These are phyloP conservation scores for Cordyceps militaris DNA, from an alignment of 2,329 filamentous ascomycete genomes.

Conservation along the genomic window DNA sequence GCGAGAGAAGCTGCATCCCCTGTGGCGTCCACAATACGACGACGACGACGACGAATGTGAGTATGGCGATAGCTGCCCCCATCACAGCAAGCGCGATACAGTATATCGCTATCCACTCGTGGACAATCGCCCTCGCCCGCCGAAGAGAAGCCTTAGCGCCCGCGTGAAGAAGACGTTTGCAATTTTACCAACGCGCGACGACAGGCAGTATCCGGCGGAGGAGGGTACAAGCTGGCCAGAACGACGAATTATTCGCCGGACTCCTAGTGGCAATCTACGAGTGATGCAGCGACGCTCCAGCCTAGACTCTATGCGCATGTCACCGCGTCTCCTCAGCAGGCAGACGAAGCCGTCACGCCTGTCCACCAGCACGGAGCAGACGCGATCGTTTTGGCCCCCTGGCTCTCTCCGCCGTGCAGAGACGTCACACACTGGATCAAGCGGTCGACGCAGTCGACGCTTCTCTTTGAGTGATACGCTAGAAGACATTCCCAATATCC, in stretches of 20 bases:
- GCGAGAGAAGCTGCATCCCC: slow-evolving; percentile 50
- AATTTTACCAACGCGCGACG: slow-evolving; percentile 46
- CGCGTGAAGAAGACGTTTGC: slow-evolving; percentile 54
- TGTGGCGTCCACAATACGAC: slow-evolving; percentile 51
- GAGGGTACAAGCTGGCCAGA: slow-evolving; percentile 36
- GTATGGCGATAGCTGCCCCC: slow-evolving; percentile 26
- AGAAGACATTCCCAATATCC: slow-evolving; percentile 46
- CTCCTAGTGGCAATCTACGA: slow-evolving; percentile 52
- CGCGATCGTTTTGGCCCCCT: slow-evolving; percentile 20
- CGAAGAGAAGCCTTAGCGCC: slow-evolving; percentile 43
- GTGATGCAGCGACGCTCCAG: slow-evolving; percentile 50
- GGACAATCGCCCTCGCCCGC: slow-evolving; percentile 39
- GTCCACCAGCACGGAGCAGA: not conserved
- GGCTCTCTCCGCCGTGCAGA: slow-evolving; percentile 25
- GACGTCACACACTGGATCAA: slow-evolving; percentile 20
- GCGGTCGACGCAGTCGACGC: slow-evolving; percentile 18
- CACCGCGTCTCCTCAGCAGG: slow-evolving; percentile 25
- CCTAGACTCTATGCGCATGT: slow-evolving; percentile 31
- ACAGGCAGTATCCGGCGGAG: slow-evolving; percentile 20
- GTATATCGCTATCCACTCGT: slow-evolving; percentile 41
- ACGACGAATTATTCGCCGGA: slow-evolving; percentile 51
- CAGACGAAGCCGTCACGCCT: slow-evolving; percentile 24
- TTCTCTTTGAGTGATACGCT: slow-evolving; percentile 41
- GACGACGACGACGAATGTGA: slow-evolving; percentile 27
- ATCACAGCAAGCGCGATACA: slow-evolving; percentile 30